Base-by-base conservation (phyloP, 2,329 filamentous ascomycete species). In the Setomelanomma holmii region DNA sequence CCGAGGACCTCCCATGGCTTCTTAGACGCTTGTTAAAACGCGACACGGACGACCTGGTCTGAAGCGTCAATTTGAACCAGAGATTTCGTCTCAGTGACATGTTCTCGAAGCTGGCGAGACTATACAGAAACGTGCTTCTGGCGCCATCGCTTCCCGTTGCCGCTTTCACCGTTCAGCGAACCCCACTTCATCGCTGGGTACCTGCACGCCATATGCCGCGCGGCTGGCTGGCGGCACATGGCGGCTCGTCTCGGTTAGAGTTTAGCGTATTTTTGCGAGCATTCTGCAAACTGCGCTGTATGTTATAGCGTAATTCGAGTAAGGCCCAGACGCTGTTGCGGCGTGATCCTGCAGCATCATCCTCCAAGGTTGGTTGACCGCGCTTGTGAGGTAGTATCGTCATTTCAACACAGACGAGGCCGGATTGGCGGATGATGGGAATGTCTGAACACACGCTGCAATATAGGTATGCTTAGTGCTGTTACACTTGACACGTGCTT, bases 171-270 rank as follows among this genome's bases (percentile, higher is more conserved):
- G 27, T 30, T 30, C 27, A 14, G n/a, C 10, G 14, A 6, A 30
- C 27, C 27, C 27, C 27, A 30, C 27, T 14, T 30, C 5, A 14
- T 30, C 27, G 10, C 10, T 8, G 10, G 10, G 27, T 8, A 30
- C 27, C 27, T 30, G 27, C 27, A 14, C 27, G 27, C 27, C 27
- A 30, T 30, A 14, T 30, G 27, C 27, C 27, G 27, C 27, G 54
- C 54, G 54, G 51, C 36, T 56, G 51, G 40, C 44, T 52, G 30
- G 23, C 23, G 49, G 33, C 49, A n/a, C n/a, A n/a, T n/a, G n/a
- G n/a, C n/a, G n/a, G n/a, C n/a, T n/a, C n/a, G n/a, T n/a, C 35
- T 20, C 35, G n/a, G 35, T 38, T 20, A 7, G 19, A 8, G 19
- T 10, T n/a, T 38, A 38, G 35, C n/a, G 19, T 7, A 20, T 38